Percentiles rank a stretch among this genome's conserved stretches.
Evolutionary conservation across 495 filamentous ascomycete genomes (phyloP).

Genomic region (Xylaria nigripes): DNA sequence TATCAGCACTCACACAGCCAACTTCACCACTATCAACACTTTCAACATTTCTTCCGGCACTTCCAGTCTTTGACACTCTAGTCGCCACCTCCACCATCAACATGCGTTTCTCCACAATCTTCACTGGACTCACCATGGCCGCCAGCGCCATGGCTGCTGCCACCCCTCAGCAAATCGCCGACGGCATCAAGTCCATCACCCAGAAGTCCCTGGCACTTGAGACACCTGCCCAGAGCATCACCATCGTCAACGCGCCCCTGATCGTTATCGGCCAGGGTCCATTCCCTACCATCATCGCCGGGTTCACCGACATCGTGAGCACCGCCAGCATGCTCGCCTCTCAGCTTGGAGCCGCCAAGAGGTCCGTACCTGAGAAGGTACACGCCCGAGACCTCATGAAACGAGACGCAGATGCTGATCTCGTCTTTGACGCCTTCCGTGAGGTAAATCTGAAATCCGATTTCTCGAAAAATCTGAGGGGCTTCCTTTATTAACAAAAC

Average conservation of each 20-base stretch:
- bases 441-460: slow-evolving; percentile 3
- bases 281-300: slow-evolving; percentile 15
- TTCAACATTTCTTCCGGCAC: not conserved
- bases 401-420: slow-evolving; percentile 11
- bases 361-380: not conserved
- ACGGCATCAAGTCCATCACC: slow-evolving; percentile 14
- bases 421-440: slow-evolving; percentile 4
- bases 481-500: not conserved
- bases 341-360: not conserved
- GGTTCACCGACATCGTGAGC: slow-evolving; percentile 17
- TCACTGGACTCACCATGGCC: slow-evolving; percentile 3
- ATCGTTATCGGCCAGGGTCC: slow-evolving; percentile 22
- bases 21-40: not conserved
- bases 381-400: not conserved
- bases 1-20: not conserved
- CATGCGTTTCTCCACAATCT: not conserved
- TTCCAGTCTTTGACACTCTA: not conserved
- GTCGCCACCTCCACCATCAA: not conserved
- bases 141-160: slow-evolving; percentile 10
- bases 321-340: slow-evolving; percentile 7
- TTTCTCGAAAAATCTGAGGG: too few relatives aligned
- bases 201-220: slow-evolving; percentile 8
- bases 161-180: slow-evolving; percentile 5
- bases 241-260: slow-evolving; percentile 19
- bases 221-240: slow-evolving; percentile 13